Evolutionary conservation across 306 rosid species (phyloP).

Genomic region (Coriaria nepalensis): DNA sequence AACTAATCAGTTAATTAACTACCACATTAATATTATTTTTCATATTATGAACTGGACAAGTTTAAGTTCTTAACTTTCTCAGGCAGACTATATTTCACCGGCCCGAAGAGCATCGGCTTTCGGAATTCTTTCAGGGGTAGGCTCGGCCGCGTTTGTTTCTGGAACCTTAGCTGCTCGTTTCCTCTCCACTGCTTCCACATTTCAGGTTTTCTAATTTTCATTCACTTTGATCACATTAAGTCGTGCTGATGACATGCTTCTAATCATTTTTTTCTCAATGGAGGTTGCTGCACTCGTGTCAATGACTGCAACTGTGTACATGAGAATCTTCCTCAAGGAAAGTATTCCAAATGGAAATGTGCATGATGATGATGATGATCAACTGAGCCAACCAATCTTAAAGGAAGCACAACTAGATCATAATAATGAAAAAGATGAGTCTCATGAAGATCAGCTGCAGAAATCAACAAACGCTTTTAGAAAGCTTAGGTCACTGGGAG

Average conservation of each 20-base stretch:
- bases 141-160: constrained; percentile 50
- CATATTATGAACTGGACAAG: too few species aligned
- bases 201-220: constrained; percentile 35
- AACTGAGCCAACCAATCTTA: constrained; percentile 45
- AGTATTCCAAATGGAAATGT: constrained; percentile 21
- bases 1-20: too few species aligned
- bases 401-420: constrained; percentile 20
- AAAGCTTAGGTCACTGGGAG: constrained; percentile 36
- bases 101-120: constrained; percentile 49
- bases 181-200: constrained; percentile 42
- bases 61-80: too few species aligned
- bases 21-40: too few species aligned
- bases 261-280: not conserved
- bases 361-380: too few species aligned
- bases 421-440: constrained; percentile 11
- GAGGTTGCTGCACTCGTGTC: constrained; percentile 57
- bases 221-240: not conserved
- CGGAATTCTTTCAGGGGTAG: constrained; percentile 56
- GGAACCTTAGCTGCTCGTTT: constrained; percentile 73
- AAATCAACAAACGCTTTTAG: constrained; percentile 19
- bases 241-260: not conserved
- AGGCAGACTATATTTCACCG: constrained; percentile 60
- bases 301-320: constrained; percentile 44
- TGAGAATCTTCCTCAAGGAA: constrained; percentile 77
- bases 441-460: too few species aligned